A percentile compares a stretch with the other conserved stretches of the same genome.
Evolutionary conservation across 225 moss, liverwort and hornwort species (phyloP).

Genomic region (Asterella californica): DNA sequence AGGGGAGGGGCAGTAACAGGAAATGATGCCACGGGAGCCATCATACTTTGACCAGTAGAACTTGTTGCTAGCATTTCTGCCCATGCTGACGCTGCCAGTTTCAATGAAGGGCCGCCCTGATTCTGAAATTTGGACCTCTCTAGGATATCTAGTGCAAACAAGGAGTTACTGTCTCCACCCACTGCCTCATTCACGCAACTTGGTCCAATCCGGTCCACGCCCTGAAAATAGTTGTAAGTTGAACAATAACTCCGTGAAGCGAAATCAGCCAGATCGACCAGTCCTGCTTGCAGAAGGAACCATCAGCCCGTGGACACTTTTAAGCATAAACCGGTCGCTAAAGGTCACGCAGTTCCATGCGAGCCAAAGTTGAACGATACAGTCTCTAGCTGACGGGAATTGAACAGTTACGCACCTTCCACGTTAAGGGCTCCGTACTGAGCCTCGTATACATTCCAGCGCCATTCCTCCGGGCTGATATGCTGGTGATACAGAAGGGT

Average conservation of each 20-base stretch:
- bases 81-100: slow-evolving; percentile 43
- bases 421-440: neutral
- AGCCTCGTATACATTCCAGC: slow-evolving; percentile 36
- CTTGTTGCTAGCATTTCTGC: slow-evolving; percentile 33
- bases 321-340: neutral
- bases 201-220: slow-evolving; percentile 11
- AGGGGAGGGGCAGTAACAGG: slow-evolving; percentile 12
- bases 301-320: neutral
- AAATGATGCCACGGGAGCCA: slow-evolving; percentile 19
- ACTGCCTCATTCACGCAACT: neutral
- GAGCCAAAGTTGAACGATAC: neutral
- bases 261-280: slow-evolving; percentile 7
- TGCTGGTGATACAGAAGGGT: slow-evolving; percentile 26
- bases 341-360: neutral
- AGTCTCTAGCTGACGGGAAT: neutral
- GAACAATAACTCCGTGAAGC: slow-evolving; percentile 2
- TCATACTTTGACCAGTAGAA: slow-evolving; percentile 20
- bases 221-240: slow-evolving; percentile 27
- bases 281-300: slow-evolving; percentile 8
- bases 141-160: slow-evolving; percentile 7
- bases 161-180: slow-evolving; percentile 16
- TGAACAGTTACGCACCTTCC: neutral
- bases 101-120: slow-evolving; percentile 33
- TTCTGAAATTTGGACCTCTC: slow-evolving; percentile 21
- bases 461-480: slow-evolving; percentile 41